Evolutionary conservation across 768 basidiomycete species (phyloP).

Genomic region (Auricularia sp.): DNA sequence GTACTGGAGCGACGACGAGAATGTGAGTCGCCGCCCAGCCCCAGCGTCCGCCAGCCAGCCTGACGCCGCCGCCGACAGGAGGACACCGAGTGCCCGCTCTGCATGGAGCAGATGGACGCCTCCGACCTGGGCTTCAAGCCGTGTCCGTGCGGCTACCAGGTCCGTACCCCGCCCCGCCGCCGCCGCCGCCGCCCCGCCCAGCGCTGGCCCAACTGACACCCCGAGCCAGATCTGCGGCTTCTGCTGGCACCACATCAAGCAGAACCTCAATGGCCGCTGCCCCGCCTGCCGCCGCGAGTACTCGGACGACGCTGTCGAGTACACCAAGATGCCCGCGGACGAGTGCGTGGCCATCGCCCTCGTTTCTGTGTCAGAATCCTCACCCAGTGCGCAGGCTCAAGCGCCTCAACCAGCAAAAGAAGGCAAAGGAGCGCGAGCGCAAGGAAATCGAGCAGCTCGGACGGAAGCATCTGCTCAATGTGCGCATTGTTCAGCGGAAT

Average conservation of each 20-base stretch:
- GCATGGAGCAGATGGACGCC: conserved; percentile 97
- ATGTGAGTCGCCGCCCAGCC: conserved; percentile 34
- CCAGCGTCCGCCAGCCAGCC: conserved; percentile 10
- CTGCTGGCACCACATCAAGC: conserved; percentile 97
- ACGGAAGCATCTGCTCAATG: conserved; percentile 79
- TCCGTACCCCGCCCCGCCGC: conserved; percentile 19
- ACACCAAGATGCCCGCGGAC: conserved; percentile 89
- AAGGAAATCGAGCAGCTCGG: conserved; percentile 86
- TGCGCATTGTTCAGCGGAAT: conserved; percentile 92
- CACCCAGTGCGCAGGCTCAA: conserved; percentile 55
- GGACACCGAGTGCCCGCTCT: conserved; percentile 94
- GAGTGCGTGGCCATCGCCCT: conserved; percentile 52
- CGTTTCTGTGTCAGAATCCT: conserved; percentile 1
- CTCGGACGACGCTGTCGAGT: conserved; percentile 86
- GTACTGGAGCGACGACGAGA: conserved; percentile 93
- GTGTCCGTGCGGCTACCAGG: conserved; percentile 98
- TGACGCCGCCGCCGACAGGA: conserved; percentile 46
- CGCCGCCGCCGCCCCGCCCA: neutral
- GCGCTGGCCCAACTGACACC: neutral
- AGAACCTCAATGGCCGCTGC: conserved; percentile 90
- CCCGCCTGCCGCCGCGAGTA: conserved; percentile 93
- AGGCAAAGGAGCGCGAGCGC: conserved; percentile 85
- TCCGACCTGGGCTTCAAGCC: conserved; percentile 99
- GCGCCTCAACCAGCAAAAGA: conserved; percentile 90
- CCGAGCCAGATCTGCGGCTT: conserved; percentile 82